phyloP scores from a whole-genome alignment of 1,284 basidiomycete species.

The Abortiporus biennis region DNA sequence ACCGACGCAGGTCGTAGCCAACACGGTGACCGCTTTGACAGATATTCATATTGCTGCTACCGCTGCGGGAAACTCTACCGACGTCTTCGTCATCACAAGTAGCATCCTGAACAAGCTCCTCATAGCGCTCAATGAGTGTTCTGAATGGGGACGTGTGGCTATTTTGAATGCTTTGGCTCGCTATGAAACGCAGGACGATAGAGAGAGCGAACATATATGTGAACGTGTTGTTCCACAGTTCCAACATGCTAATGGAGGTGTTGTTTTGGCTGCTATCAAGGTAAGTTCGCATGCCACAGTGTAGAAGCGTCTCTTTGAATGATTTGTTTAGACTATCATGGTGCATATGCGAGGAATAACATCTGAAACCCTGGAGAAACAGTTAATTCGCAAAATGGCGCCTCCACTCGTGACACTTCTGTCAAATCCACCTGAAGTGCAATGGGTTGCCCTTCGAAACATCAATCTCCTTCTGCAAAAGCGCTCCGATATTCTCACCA shows the following conservation, averaged over 20 bases:
- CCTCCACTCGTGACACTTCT: slow-evolving; percentile 85
- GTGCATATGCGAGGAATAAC: slow-evolving; percentile 86
- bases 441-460: slow-evolving; percentile 96
- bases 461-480: slow-evolving; percentile 96
- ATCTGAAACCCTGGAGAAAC: slow-evolving; percentile 83
- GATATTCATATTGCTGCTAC: slow-evolving; percentile 80
- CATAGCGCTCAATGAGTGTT: slow-evolving; percentile 96
- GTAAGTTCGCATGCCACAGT: slow-evolving; percentile 31
- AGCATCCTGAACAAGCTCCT: slow-evolving; percentile 85
- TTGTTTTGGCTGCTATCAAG: slow-evolving; percentile 94
- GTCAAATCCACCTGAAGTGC: slow-evolving; percentile 78
- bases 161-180: slow-evolving; percentile 84
- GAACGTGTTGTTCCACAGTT: slow-evolving; percentile 98
- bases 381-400: slow-evolving; percentile 94
- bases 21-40: slow-evolving; percentile 88
- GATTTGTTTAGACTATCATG: slow-evolving; percentile 77
- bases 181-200: slow-evolving; percentile 80
- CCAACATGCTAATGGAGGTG: slow-evolving; percentile 94
- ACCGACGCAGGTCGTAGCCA: slow-evolving; percentile 82
- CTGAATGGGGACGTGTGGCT: slow-evolving; percentile 97
- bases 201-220: slow-evolving; percentile 98
- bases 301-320: slow-evolving; percentile 3
- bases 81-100: slow-evolving; percentile 79
- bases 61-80: slow-evolving; percentile 53
- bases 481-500: slow-evolving; percentile 81